phyloP scores from a whole-genome alignment of 2,329 filamentous ascomycete genomes.

The Neonectria magnoliae region DNA sequence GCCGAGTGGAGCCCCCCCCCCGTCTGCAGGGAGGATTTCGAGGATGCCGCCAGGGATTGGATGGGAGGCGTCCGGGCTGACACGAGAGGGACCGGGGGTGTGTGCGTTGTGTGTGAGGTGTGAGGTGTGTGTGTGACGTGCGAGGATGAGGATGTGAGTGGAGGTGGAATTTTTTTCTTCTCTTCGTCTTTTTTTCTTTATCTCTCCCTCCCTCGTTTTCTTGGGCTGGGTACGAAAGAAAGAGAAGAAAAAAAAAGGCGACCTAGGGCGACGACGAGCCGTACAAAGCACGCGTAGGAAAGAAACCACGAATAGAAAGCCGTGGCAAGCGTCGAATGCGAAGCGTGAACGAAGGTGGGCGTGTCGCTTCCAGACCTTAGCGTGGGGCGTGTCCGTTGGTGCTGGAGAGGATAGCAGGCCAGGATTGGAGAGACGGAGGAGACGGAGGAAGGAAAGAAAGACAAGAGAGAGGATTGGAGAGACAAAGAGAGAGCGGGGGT shows the following conservation, averaged over 20 bases:
- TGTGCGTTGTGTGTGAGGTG: slow-evolving; percentile 10
- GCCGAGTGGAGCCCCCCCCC: slow-evolving; percentile 33
- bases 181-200: not conserved
- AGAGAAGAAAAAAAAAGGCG: too few relatives aligned
- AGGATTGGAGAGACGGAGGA: not conserved
- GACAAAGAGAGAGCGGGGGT: not conserved
- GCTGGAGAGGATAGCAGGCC: not conserved
- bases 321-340: not conserved
- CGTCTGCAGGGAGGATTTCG: slow-evolving; percentile 38
- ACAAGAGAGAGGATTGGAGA: not conserved
- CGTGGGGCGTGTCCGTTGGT: not conserved
- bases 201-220: not conserved
- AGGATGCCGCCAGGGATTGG: slow-evolving; percentile 45
- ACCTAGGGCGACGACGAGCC: too few relatives aligned
- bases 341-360: slow-evolving; percentile 2
- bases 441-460: not conserved
- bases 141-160: not conserved
- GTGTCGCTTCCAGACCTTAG: not conserved
- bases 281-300: too few relatives aligned
- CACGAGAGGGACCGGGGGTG: slow-evolving; percentile 35
- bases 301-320: not conserved
- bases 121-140: not conserved
- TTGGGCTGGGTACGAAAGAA: not conserved
- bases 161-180: not conserved
- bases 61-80: slow-evolving; percentile 45